Base-by-base conservation (phyloP, 805 yeast species). In the Sugiyamaella marilandica region DNA sequence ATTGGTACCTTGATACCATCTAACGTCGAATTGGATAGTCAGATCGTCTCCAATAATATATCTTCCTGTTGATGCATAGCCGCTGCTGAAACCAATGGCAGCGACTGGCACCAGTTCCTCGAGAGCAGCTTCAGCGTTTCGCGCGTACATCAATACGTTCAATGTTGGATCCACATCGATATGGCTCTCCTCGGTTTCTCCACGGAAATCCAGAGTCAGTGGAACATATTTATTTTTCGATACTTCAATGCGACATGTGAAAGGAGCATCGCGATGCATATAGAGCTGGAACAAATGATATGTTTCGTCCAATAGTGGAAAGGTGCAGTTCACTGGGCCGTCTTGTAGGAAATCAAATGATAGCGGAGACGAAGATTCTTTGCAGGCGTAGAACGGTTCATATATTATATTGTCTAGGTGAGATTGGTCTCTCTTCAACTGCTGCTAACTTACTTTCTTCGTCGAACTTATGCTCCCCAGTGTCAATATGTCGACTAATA, bases 211-310 rank as follows among this genome's bases (percentile, higher is more conserved):
- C 18, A 58, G 11, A 11, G 59, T 56, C 31, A 58, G 16, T 16
- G 58, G 56, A 13, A 59, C 47, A 34, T 63, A 70, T 7, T 79
- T 78, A 2, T 76, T 75, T 5, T 74, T 75, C 16, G 77, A 69
- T 53, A 80, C 65, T 2, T 86, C 85, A 9, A 84, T 59, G 51
- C 84, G 72, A 65, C 94, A 86, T 45, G 85, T 77, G 63, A 82
- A 80, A 29, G 94, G 94, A 8, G 78, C 82, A 64, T 86, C 94
- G 63, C 85, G 85, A 65, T 86, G 94, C 41, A 86, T 71, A 64
- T 85, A 85, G 45, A 85, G 71, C 69, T 86, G 92, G 66, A 86
- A 83, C 54, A 85, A 65, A 62, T 86, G 94, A 63, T 78, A 86
- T 39, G 81, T 61, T 58, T 82, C 84, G 65, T 86, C 92, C 11